These are phyloP conservation scores for Xerocomellus amylosporus DNA, from an alignment of 768 basidiomycete species.

Conservation along the genomic window DNA sequence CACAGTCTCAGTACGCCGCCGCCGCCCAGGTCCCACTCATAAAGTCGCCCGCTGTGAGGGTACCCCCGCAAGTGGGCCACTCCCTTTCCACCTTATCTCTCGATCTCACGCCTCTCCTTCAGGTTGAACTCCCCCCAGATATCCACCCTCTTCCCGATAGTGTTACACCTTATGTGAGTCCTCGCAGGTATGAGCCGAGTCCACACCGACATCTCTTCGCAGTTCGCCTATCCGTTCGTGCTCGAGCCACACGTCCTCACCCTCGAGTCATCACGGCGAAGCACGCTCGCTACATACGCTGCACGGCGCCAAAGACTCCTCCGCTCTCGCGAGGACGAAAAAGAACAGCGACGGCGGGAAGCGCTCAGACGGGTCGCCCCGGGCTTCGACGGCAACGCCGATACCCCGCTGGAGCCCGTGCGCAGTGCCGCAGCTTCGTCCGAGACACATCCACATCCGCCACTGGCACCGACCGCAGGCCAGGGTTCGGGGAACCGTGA, in stretches of 20 bases:
- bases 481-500: not conserved
- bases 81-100: not conserved
- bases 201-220: slow-evolving; percentile 4
- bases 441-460: slow-evolving; percentile 11
- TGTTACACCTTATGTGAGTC: slow-evolving; percentile 79
- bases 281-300: slow-evolving; percentile 61
- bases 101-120: not conserved
- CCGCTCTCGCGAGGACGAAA: slow-evolving; percentile 71
- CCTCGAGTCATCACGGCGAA: slow-evolving; percentile 68
- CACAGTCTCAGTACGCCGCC: slow-evolving; percentile 71
- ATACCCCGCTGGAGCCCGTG: slow-evolving; percentile 43
- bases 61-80: slow-evolving; percentile 68
- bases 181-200: not conserved
- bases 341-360: slow-evolving; percentile 58
- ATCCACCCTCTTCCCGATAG: slow-evolving; percentile 94
- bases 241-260: slow-evolving; percentile 83
- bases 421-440: slow-evolving; percentile 10
- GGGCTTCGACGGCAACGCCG: slow-evolving; percentile 67
- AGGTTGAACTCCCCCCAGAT: slow-evolving; percentile 87
- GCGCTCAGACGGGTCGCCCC: slow-evolving; percentile 78
- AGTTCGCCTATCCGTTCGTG: slow-evolving; percentile 98
- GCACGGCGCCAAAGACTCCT: slow-evolving; percentile 72
- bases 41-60: slow-evolving; percentile 86
- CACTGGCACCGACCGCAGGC: not conserved
- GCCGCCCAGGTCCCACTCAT: slow-evolving; percentile 80